phyloP scores from a whole-genome alignment of 768 basidiomycete genomes.

The Trametes coccinea region DNA sequence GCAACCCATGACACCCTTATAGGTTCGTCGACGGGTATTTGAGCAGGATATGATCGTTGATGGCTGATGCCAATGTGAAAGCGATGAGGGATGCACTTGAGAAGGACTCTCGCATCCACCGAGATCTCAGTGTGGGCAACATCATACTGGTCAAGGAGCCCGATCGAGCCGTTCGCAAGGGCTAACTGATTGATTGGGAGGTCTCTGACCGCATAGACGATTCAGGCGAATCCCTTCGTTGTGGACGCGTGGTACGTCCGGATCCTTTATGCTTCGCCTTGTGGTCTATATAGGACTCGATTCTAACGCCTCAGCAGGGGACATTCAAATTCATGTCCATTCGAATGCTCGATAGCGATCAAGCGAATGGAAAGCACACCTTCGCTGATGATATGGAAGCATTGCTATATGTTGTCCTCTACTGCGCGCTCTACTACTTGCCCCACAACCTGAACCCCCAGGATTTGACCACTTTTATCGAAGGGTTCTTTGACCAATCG shows the following conservation, averaged over 20 bases:
- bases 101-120: constrained; percentile 3
- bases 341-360: not conserved
- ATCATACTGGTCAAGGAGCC: constrained; percentile 8
- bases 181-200: constrained; percentile 18
- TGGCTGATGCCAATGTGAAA: not conserved
- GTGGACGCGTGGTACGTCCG: not conserved
- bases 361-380: too few relatives aligned
- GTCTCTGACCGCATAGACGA: not conserved
- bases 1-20: not conserved
- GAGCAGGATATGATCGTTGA: not conserved
- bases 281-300: too few relatives aligned
- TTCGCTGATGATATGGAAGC: constrained; percentile 14
- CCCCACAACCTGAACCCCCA: too few relatives aligned
- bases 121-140: constrained; percentile 13
- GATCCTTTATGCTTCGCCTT: not conserved
- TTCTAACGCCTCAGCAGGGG: not conserved
- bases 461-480: too few relatives aligned
- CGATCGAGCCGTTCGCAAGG: not conserved
- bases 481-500: too few relatives aligned
- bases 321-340: not conserved
- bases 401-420: constrained; percentile 13
- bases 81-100: constrained; percentile 7
- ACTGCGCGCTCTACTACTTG: not conserved
- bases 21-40: not conserved
- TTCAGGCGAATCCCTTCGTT: not conserved